Percentiles rank a stretch among this genome's conserved stretches.
These are phyloP conservation scores for Macrolepiota fuliginosa DNA, from an alignment of 768 basidiomycete genomes.

Conservation along the genomic window DNA sequence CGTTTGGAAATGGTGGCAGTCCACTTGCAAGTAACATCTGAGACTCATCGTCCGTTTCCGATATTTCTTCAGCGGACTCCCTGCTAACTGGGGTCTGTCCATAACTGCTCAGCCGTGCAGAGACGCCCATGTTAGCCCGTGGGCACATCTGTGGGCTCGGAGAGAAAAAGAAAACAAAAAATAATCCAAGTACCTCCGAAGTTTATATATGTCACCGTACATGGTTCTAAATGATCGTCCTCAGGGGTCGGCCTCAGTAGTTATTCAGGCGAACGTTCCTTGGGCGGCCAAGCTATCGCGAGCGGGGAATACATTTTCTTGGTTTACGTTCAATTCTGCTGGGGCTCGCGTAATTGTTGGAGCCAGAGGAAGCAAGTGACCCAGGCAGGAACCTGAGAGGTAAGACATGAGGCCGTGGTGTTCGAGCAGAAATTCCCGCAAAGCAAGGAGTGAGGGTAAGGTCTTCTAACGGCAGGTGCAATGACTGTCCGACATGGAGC, in stretches of 20 bases:
- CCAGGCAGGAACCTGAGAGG: not conserved
- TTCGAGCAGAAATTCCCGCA: not conserved
- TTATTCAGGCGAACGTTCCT: too few relatives aligned
- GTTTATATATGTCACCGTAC: not conserved
- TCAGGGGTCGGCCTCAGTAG: too few relatives aligned
- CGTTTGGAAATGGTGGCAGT: constrained; percentile 17
- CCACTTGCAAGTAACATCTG: not conserved
- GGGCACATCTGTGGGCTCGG: not conserved
- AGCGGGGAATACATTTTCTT: not conserved
- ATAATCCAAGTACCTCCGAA: not conserved
- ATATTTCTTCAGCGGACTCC: not conserved
- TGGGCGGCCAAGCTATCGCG: too few relatives aligned
- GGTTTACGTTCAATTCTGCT: not conserved
- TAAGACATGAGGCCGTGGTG: not conserved
- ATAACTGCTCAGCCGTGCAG: not conserved
- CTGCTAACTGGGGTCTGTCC: not conserved
- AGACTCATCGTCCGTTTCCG: not conserved
- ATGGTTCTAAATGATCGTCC: too few relatives aligned
- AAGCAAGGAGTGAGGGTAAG: not conserved
- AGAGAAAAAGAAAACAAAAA: not conserved
- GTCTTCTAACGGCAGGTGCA: not conserved
- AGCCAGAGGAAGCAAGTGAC: not conserved
- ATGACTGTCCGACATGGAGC: not conserved
- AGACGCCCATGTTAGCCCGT: not conserved
- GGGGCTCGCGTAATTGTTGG: not conserved